phyloP scores from a whole-genome alignment of 116 monocot genomes.

The Papilionanthe hybrid region DNA sequence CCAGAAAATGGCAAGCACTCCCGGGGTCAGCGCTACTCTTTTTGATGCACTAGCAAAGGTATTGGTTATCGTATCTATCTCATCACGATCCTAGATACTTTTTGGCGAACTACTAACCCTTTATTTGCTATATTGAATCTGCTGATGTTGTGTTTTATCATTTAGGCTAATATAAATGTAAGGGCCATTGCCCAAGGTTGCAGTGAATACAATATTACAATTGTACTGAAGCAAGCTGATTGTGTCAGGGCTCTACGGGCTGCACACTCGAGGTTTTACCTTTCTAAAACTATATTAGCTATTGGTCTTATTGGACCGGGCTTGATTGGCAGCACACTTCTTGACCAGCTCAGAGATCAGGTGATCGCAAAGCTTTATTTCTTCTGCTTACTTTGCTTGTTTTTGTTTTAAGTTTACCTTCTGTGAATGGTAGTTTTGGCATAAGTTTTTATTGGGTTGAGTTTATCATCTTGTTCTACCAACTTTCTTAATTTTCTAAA shows the following conservation, averaged over 20 bases:
- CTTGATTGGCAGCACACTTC: constrained; percentile 81
- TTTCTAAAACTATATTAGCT: constrained; percentile 84
- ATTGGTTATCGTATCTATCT: not conserved
- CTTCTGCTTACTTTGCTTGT: not conserved
- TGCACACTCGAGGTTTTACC: constrained; percentile 89
- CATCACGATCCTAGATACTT: no score
- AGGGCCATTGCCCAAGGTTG: constrained; percentile 98
- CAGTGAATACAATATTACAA: constrained; percentile 97
- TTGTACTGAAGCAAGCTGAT: constrained; percentile 88
- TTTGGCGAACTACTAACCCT: not conserved
- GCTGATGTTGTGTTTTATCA: not conserved
- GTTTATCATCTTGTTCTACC: not conserved
- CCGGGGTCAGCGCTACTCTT: constrained; percentile 96
- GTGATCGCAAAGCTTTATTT: constrained; percentile 18
- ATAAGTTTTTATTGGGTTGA: not conserved
- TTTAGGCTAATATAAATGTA: constrained; percentile 88
- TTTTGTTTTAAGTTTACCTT: not conserved
- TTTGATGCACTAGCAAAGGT: constrained; percentile 99
- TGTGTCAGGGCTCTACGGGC: constrained; percentile 78
- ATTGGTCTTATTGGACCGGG: constrained; percentile 96
- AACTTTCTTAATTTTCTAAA: not conserved
- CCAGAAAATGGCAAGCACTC: constrained; percentile 95
- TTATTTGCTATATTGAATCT: not conserved
- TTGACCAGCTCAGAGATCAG: constrained; percentile 95
- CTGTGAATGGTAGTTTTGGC: not conserved